phyloP scores from a whole-genome alignment of 108 stramenopile species.

The Conticribra guillardii region DNA sequence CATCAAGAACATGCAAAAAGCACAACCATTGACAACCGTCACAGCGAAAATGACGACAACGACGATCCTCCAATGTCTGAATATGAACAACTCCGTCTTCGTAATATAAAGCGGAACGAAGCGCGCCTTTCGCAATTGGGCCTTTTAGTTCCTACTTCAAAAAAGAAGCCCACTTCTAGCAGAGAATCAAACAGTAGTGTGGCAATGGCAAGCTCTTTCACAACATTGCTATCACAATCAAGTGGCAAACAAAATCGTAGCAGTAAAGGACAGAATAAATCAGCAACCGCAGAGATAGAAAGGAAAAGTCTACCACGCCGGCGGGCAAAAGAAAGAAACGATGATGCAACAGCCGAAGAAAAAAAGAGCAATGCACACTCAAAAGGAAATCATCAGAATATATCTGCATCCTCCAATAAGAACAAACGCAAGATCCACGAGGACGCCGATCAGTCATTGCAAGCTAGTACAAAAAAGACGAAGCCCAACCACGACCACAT shows the following conservation, averaged over 20 bases:
- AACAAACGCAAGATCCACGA: too few relatives aligned
- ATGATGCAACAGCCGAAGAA: too few relatives aligned
- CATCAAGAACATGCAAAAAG: too few relatives aligned
- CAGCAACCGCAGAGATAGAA: not conserved
- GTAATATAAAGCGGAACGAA: slow-evolving; percentile 46
- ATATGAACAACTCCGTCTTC: slow-evolving; percentile 44
- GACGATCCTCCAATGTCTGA: slow-evolving; percentile 21
- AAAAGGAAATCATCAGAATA: not conserved
- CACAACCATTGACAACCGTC: too few relatives aligned
- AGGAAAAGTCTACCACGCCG: not conserved
- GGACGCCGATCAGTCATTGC: not conserved
- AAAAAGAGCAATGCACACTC: too few relatives aligned
- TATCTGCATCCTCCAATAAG: too few relatives aligned
- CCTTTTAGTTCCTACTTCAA: not conserved
- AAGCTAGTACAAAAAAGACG: not conserved
- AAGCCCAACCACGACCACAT: too few relatives aligned
- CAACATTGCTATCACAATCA: too few relatives aligned
- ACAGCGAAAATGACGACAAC: not conserved
- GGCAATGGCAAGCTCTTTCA: not conserved
- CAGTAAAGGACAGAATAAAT: not conserved
- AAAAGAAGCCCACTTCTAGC: too few relatives aligned
- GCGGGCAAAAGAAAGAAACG: not conserved
- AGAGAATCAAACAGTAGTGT: too few relatives aligned
- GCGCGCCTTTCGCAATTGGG: slow-evolving; percentile 40
- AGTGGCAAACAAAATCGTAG: slow-evolving; percentile 3